Conservation (phyloP, 352 stramenopile genomes). For the Globisporangium apiculatum region DNA sequence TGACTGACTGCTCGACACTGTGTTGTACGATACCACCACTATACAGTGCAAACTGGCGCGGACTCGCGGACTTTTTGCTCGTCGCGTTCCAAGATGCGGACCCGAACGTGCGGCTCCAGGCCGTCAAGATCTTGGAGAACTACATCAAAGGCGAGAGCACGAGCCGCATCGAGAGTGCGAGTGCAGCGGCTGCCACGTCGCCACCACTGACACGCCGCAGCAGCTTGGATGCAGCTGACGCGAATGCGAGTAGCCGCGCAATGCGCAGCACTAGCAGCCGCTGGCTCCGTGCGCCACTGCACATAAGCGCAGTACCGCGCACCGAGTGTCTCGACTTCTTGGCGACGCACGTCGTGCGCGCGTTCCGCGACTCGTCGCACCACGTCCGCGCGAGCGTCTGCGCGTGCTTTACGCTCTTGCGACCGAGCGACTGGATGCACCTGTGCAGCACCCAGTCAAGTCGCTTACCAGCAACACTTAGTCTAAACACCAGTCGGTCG, state of each 20-base stretch:
- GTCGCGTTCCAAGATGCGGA: slow-evolving; percentile 79
- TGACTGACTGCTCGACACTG: not conserved
- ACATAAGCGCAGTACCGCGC: slow-evolving; percentile 19
- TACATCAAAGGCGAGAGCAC: slow-evolving; percentile 73
- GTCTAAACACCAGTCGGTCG: slow-evolving; percentile 15
- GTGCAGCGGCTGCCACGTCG: not conserved
- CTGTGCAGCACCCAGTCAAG: slow-evolving; percentile 35
- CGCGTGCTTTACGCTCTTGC: slow-evolving; percentile 82
- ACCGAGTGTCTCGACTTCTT: slow-evolving; percentile 69
- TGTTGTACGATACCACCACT: not conserved
- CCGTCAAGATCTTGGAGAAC: slow-evolving; percentile 84
- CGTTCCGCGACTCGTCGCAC: slow-evolving; percentile 81
- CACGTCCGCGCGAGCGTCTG: slow-evolving; percentile 83
- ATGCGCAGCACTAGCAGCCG: slow-evolving; percentile 2
- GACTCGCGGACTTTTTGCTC: slow-evolving; percentile 70
- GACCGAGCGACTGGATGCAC: slow-evolving; percentile 52
- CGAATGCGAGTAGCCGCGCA: not conserved
- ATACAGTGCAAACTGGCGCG: slow-evolving; percentile 46
- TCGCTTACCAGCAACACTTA: slow-evolving; percentile 22
- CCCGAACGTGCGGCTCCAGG: slow-evolving; percentile 79
- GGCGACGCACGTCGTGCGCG: slow-evolving; percentile 67
- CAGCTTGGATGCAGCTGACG: not conserved
- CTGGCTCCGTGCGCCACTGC: slow-evolving; percentile 12
- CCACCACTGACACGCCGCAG: not conserved
- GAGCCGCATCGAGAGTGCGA: slow-evolving; percentile 5